Conservation (phyloP, 305 asterid species). For the Striga hermonthica region DNA sequence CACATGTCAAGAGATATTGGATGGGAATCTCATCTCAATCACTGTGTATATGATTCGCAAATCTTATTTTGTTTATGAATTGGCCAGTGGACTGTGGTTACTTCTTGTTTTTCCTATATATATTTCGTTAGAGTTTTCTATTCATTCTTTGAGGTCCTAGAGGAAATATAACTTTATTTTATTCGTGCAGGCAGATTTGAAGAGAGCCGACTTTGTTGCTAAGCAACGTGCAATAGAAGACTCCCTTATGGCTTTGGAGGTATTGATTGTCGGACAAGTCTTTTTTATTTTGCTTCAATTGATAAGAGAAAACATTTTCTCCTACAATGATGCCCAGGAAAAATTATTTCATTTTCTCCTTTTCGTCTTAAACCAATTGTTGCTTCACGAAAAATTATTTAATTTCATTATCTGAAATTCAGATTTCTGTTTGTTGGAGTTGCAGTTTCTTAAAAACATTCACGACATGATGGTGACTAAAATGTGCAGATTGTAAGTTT, state of each 20-base stretch:
- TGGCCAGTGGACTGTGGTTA: too few species aligned
- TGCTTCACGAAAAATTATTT: conserved; percentile 16
- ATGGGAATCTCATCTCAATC: neutral
- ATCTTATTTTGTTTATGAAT: too few species aligned
- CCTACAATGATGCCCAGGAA: conserved; percentile 5
- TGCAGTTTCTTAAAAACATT: conserved; percentile 80
- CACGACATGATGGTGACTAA: conserved; percentile 88
- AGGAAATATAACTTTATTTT: conserved; percentile 19
- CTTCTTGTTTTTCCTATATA: too few species aligned
- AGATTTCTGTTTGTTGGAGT: conserved; percentile 39
- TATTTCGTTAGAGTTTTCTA: neutral
- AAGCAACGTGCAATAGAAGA: conserved; percentile 91
- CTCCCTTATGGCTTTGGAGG: conserved; percentile 88
- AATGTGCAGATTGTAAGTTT: conserved; percentile 67
- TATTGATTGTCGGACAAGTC: conserved; percentile 31
- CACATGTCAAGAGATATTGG: conserved; percentile 1
- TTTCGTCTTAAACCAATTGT: too few species aligned
- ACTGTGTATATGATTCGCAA: neutral
- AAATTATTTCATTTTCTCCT: conserved; percentile 2
- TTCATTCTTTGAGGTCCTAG: conserved; percentile 2
- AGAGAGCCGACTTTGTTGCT: conserved; percentile 79
- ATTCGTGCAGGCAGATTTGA: conserved; percentile 73
- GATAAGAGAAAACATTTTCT: conserved; percentile 22
- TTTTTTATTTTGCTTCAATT: conserved; percentile 10
- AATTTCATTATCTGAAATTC: conserved; percentile 31